These are phyloP conservation scores for Diaporthe vexans DNA, from an alignment of 2,329 filamentous ascomycete species.

Conservation along the genomic window DNA sequence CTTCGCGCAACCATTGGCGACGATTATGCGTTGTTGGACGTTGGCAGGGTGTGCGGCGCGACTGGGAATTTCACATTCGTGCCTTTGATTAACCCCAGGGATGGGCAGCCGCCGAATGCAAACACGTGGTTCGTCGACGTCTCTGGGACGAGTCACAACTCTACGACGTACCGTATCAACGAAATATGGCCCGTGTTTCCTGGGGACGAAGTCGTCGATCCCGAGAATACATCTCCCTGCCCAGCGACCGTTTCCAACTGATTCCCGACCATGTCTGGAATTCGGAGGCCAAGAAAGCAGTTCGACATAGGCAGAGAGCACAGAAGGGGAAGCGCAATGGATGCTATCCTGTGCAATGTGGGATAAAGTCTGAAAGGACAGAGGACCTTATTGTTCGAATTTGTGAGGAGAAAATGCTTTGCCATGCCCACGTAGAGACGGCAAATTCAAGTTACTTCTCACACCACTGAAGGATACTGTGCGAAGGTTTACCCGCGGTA, in stretches of 20 bases:
- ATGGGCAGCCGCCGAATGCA: neutral
- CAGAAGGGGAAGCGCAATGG: neutral
- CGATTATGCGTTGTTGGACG: neutral
- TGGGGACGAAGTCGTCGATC: neutral
- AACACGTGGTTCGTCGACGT: neutral
- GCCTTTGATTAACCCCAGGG: neutral
- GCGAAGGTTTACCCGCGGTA: no score
- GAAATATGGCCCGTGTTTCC: constrained; percentile 16
- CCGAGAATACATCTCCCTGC: constrained; percentile 2
- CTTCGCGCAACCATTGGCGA: neutral
- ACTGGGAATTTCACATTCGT: constrained; percentile 15
- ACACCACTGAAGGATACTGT: no score
- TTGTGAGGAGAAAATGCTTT: no score
- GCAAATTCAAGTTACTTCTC: no score
- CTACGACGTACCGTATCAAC: neutral
- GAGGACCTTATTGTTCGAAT: no score
- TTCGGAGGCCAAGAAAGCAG: neutral
- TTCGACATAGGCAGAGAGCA: neutral
- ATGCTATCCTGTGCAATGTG: no score
- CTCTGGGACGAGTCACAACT: neutral
- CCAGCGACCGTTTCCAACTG: neutral
- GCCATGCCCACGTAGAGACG: no score
- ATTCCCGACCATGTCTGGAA: neutral
- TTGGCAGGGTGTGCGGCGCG: constrained; percentile 14
- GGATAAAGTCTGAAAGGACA: no score